phyloP scores from a whole-genome alignment of 805 yeast species.

The Starmerella ratchasimensis region DNA sequence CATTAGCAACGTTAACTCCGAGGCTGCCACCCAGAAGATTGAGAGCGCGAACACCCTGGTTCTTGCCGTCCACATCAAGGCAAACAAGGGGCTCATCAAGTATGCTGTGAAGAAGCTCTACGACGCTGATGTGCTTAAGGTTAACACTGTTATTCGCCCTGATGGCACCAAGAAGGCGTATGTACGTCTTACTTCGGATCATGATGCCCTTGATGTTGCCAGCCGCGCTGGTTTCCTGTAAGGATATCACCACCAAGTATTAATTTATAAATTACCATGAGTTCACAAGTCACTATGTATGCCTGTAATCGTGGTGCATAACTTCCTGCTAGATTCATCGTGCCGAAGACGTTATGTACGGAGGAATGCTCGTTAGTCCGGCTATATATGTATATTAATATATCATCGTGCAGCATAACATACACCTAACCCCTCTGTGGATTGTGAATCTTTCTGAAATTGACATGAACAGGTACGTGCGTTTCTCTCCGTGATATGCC shows the following conservation, averaged over 20 bases:
- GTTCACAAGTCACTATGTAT: too few species aligned
- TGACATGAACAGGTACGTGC: too few species aligned
- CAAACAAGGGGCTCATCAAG: conserved; percentile 98
- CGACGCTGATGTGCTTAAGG: conserved; percentile 85
- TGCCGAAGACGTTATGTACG: too few species aligned
- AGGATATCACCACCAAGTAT: conserved; percentile 24
- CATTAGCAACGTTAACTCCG: conserved; percentile 90
- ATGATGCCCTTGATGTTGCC: conserved; percentile 99
- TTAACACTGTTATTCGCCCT: conserved; percentile 96
- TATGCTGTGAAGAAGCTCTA: conserved; percentile 95
- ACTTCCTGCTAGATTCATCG: too few species aligned
- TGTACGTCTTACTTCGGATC: conserved; percentile 97
- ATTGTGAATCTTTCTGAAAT: too few species aligned
- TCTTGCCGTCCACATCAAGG: conserved; percentile 91
- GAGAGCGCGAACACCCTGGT: conserved; percentile 99
- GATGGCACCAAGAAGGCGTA: conserved; percentile 99
- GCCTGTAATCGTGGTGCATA: too few species aligned
- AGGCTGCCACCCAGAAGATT: conserved; percentile 98
- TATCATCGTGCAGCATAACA: too few species aligned
- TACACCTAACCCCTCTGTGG: too few species aligned
- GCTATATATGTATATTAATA: too few species aligned
- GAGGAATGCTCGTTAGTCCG: too few species aligned
- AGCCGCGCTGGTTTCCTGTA: conserved; percentile 99
- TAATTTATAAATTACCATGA: conserved; percentile 13
- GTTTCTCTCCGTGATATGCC: too few species aligned